These are phyloP conservation scores for Ceratobasidium sp. DNA, from an alignment of 1,284 basidiomycete genomes.

Conservation along the genomic window DNA sequence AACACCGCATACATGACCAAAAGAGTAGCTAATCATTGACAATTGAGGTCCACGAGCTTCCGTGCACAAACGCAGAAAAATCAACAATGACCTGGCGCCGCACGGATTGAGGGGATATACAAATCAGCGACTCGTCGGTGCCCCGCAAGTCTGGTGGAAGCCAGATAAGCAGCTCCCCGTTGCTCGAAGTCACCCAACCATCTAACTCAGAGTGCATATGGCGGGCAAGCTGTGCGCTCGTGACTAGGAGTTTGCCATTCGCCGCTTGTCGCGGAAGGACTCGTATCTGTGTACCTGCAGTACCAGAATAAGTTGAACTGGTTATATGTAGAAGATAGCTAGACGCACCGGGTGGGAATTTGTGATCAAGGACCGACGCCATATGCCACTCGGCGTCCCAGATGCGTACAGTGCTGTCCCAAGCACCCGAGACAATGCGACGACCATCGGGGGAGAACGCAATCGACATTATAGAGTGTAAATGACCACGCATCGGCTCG, in stretches of 20 bases:
- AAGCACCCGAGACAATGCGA: slow-evolving; percentile 18
- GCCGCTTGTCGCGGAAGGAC: slow-evolving; percentile 27
- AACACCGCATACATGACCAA: neutral
- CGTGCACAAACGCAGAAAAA: neutral
- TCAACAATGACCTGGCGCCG: neutral
- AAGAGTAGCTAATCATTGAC: neutral
- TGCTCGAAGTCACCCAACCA: neutral
- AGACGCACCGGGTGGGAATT: neutral
- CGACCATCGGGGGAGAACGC: slow-evolving; percentile 36
- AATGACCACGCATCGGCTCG: slow-evolving; percentile 28
- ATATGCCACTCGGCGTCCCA: slow-evolving; percentile 26
- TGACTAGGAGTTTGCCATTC: neutral
- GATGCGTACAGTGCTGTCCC: slow-evolving; percentile 10
- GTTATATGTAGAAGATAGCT: slow-evolving; percentile 56
- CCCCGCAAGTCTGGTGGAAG: neutral
- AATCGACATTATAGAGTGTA: neutral
- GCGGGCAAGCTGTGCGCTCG: neutral
- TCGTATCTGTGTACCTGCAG: slow-evolving; percentile 21
- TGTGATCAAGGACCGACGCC: neutral
- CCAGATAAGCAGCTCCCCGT: neutral
- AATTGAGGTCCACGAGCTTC: neutral
- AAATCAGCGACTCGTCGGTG: neutral
- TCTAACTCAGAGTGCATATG: neutral
- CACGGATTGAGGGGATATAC: neutral
- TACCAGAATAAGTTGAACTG: slow-evolving; percentile 54